Conservation (phyloP, 116 monocot species). For the Posidonia oceanica region DNA sequence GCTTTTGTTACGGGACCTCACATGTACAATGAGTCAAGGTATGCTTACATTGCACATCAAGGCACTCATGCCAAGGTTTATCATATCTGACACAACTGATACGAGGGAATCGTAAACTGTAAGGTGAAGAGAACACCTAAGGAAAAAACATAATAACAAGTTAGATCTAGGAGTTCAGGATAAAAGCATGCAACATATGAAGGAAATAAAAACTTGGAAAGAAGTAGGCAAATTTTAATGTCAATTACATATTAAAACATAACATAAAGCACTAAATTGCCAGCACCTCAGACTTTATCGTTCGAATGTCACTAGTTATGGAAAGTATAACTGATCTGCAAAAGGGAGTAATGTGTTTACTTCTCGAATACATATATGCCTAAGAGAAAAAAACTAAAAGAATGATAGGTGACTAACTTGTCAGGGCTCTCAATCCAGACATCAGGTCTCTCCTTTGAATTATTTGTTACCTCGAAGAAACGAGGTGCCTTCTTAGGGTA, state of each 20-base stretch:
- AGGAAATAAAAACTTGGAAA: background rate
- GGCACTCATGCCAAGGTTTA: conserved; percentile 99
- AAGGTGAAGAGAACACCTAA: conserved; percentile 93
- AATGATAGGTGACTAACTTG: conserved; percentile 35
- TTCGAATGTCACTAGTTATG: conserved; percentile 92
- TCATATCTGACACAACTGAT: conserved; percentile 92
- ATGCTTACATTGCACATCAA: conserved; percentile 85
- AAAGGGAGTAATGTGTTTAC: conserved; percentile 1
- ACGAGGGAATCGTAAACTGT: conserved; percentile 95
- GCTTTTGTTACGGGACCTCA: background rate
- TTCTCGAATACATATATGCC: background rate
- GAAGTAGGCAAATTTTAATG: background rate
- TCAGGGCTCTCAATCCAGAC: conserved; percentile 99
- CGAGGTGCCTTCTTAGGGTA: conserved; percentile 64
- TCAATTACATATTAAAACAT: background rate
- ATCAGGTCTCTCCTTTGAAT: conserved; percentile 98
- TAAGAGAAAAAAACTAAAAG: background rate
- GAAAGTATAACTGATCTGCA: conserved; percentile 86
- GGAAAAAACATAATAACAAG: conserved; percentile 3
- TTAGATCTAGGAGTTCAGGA: background rate
- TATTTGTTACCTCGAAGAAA: conserved; percentile 92
- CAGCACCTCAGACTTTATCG: conserved; percentile 89
- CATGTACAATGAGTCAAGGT: background rate
- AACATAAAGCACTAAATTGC: background rate
- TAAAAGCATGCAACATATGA: too few relatives aligned